Evolutionary conservation across 2,329 filamentous ascomycete species (phyloP), one percentile per base, ranked within the genome.

Genomic region (Cyphellophora attinorum): DNA sequence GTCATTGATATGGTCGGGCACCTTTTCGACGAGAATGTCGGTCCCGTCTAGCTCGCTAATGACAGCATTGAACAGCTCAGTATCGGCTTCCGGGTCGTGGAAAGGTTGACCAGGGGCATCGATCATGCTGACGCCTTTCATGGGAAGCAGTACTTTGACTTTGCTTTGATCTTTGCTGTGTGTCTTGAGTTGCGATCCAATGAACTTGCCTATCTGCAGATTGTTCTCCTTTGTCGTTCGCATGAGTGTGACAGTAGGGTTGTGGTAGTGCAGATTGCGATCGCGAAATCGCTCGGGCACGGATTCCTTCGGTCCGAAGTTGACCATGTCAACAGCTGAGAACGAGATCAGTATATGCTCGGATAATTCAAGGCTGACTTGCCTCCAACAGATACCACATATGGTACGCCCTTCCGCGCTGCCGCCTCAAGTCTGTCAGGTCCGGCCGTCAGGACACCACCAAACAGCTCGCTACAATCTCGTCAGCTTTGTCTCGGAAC

Each of bases 191-290:
- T 76, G 77, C 8, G 53, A 48, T 1, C 63, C 67, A 27, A 83
- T 70, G 33, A 73, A 72, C 1, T 51, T 46, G 1, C 71, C 77
- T n/a, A 82, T 63, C 28, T 60, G 50, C 15, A 37, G 45, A 40
- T 69, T 73, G 49, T 84, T 79, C 2, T 70, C 62, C n/a, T 54
- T 47, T 0, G 63, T 74, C 0, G 79, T 78, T 14, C 80, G 60
- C 66, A 84, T 74, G 19, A 85, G 49, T 0, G 79, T 84, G 1
- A 82, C 72, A 0, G 67, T 65, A 0, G 75, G 66, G 48, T 83
- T 84, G 50, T 84, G 79, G 48, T 74, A 70, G 45, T 72, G 67
- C n/a, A 81, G 53, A 13, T 61, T 61, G 18, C 76, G 61, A 2
- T 54, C 48, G 3, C 51, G 49, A 43, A 73, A 79, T 31, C 61